Base-by-base conservation (phyloP, 164 flowering plant genomes). In the Magnolia changhungtana region DNA sequence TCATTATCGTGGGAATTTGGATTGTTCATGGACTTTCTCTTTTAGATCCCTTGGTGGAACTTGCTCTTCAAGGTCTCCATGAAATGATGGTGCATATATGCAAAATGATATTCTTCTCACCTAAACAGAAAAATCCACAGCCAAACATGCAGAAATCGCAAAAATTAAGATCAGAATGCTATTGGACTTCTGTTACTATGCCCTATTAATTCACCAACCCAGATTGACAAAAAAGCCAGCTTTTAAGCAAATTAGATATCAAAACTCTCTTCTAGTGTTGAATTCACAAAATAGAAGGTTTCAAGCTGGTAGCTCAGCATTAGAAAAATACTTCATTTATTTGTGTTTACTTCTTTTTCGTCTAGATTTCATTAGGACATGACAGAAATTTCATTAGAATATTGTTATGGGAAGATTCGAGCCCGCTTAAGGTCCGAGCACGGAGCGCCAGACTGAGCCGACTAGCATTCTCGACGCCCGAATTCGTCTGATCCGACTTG, bases 1-100 rank as follows among this genome's bases (percentile, higher is more conserved):
- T 74, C 81, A 78, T 69, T 81, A 82, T 58, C 84, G 79, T 24
- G 86, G 71, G 72, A 77, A 75, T 67, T 73, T 75, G 68, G 77
- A 77, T n/a, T 76, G 72, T 80, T 80, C 77, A 58, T 83, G 81
- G 51, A 81, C 72, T 75, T 23, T 71, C 80, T 58, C 76, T 80
- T 63, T 83, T 84, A 77, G 81, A 73, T 84, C 79, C 81, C 45
- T 70, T 73, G 71, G 75, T 55, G 14, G 61, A 78, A 65, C 75
- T 71, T 67, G 70, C 49, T 72, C 72, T 72, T 29, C 50, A 51
- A 79, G 67, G 50, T 49, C 1, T 24, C 14, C 29, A 65, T 23
- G 14, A 23, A 67, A 63, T 31, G 68, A 19, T 37, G 19, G 51
- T n/a, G 49, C 67, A 69, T 8, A 76, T 75, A 65, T 8, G 73